Evolutionary conservation across 2,329 filamentous ascomycete species (phyloP).

Genomic region (Pseudopithomyces maydicus): DNA sequence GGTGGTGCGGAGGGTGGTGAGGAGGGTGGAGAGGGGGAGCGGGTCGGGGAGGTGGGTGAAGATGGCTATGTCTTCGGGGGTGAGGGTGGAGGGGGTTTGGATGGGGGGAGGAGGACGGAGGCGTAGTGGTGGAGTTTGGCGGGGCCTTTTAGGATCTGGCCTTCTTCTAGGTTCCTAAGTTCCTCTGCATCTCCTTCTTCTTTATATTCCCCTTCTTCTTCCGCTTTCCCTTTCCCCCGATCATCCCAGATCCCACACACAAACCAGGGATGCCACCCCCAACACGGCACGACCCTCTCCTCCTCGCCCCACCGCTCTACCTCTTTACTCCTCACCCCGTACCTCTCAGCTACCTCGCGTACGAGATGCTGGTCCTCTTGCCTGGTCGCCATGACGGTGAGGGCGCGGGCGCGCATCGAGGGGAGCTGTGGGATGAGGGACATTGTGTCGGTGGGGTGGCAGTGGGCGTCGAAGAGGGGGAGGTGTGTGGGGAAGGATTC

Average conservation of each 20-base stretch:
- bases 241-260: slow-evolving; percentile 70
- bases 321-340: slow-evolving; percentile 52
- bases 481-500: slow-evolving; percentile 73
- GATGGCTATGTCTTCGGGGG: slow-evolving; percentile 45
- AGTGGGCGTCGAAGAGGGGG: slow-evolving; percentile 78
- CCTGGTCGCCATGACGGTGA: slow-evolving; percentile 80
- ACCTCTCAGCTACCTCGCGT: slow-evolving; percentile 60
- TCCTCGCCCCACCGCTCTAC: slow-evolving; percentile 32
- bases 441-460: slow-evolving; percentile 83
- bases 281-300: slow-evolving; percentile 68
- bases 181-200: too few relatives aligned
- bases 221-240: not conserved
- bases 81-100: too few relatives aligned
- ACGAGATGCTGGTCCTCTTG: slow-evolving; percentile 77
- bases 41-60: slow-evolving; percentile 64
- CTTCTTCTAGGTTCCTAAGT: too few relatives aligned
- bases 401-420: slow-evolving; percentile 66
- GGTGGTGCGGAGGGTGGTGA: slow-evolving; percentile 60
- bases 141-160: too few relatives aligned
- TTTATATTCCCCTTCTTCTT: slow-evolving; percentile 39
- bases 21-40: slow-evolving; percentile 61
- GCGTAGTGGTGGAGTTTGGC: too few relatives aligned
- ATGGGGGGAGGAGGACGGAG: too few relatives aligned
- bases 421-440: slow-evolving; percentile 62
- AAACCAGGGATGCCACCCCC: slow-evolving; percentile 90